Evolutionary conservation across 345 rosid species (phyloP), one percentile per base, ranked within the genome.

Genomic region (Boechera stricta): DNA sequence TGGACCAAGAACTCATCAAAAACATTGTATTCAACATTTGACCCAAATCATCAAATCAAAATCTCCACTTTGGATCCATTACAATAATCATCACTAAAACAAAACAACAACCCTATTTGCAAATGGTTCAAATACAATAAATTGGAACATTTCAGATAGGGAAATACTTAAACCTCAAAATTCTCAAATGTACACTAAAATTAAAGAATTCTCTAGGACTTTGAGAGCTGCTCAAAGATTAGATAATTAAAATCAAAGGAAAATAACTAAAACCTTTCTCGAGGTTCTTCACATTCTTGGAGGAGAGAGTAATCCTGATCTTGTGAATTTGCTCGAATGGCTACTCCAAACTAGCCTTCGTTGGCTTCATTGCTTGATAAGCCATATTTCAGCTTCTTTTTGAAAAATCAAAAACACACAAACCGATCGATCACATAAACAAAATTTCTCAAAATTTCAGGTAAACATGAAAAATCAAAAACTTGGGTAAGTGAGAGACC

Each of bases 301-400:
- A 90, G 61, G 90, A 86, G 9, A 90, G 87, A 26, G 95, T 88
- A 80, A 90, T 90, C 56, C 92, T 86, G 75, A 86, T 90, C 86
- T 87, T 88, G 45, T 90, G 92, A 76, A 85, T 83, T 77, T 85
- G 87, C 80, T 84, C 89, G 45, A 82, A 84, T 11, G 89, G 49
- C 28, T 90, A 92, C 67, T 88, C 95, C 59, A 88, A 81, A 18
- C 92, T 92, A 3, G 91, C 85, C 75, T 90, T 90, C 0, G 81
- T 48, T 0, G 85, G 88, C 64, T 83, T 81, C 82, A 83, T 81
- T 42, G 87, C 81, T 74, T 77, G 78, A 53, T 81, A 81, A 16
- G 88, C 85, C 88, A 85, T 85, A 7, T 59, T 81, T 28, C 13
- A 45, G 52, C 61, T 75, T 66, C 73, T 59, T 28, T 38, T 67